Base-by-base conservation (phyloP, 2,329 filamentous ascomycete species). In the Nigrospora oryzae region DNA sequence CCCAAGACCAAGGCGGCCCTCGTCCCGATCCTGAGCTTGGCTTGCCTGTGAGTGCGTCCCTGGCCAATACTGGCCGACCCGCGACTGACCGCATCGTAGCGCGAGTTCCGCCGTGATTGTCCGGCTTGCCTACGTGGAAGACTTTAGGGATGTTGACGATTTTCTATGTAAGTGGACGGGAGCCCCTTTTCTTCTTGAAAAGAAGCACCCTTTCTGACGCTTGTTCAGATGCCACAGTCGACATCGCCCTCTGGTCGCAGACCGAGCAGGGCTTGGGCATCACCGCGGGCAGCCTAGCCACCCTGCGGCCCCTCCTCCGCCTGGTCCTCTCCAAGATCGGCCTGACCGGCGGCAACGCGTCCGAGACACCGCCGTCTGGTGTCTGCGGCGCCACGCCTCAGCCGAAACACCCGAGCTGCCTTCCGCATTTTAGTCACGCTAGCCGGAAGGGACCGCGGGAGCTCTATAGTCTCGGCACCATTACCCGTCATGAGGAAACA, bases 21-120 rank as follows among this genome's bases (percentile, higher is more conserved):
- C 15, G 66, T 61, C 4, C 61, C 59, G n/a, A 67, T 75, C 39
- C 53, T 77, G 7, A 67, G 66, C 19, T 62, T 74, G 52, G 75
- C 72, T 15, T 68, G 71, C 46, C 44, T 60, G 23, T 28, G 23
- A 28, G 23, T 28, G 23, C 10, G 23, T 6, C 23, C 8, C 23
- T 28, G 7, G 23, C 23, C 23, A 28, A 7, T 7, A 23, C 23
- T 10, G 5, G 23, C 10, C 23, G 10, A 28, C 23, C 4, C 8
- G 5, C 7, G 23, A 28, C 23, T 28, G 23, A 28, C 23, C 23
- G 7, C 7, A 28, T 28, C 7, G 23, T 28, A 28, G 23, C 17
- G 40, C 40, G 7, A 42, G 40, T 23, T 23, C 36, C 12, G 40
- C 32, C 14, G 33, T 36, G 13, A 15, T 19, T 16, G 40, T 42